Base-by-base conservation (phyloP, 225 moss, liverwort and hornwort genomes). In the Pleurozium schreberi region DNA sequence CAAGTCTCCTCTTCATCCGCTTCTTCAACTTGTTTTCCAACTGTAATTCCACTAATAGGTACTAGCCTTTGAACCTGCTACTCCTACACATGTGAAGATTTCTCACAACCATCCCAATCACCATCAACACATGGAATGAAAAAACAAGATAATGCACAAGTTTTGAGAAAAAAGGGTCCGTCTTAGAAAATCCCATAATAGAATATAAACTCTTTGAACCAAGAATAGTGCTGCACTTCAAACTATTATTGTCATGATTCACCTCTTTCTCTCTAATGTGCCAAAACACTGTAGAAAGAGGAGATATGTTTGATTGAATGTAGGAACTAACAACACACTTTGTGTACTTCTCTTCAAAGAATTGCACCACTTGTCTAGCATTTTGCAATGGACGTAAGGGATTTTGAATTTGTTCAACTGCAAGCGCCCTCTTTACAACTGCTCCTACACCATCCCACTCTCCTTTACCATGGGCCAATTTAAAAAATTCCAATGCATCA, bases 141-240 rank as follows among this genome's bases (percentile, higher is more conserved):
- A 5, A 80, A 85, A n/a, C 69, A 89, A 9, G 58, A 80, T 6
- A 79, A 85, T 4, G 30, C 68, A 68, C 18, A 0, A 9, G 52
- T 65, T 21, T 34, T 64, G 0, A 64, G 6, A 20, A 38, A 20
- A 0, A 11, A 67, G 38, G 38, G 6, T 67, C 0, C 0, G 2
- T 21, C 67, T 38, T 67, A 0, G 10, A 43, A 7, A 71, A 27
- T 0, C 71, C 26, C 6, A 40, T 25, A 1, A 42, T 45, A 73
- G 73, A 28, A 3, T 28, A 28, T 16, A 71, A 27, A 26, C 36
- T 43, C 42, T 68, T n/a, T 6, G 67, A 68, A 6, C 22, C 2
- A 6, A 3, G n/a, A n/a, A n/a, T 68, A 7, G 22, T 68, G 2
- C 22, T 68, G 6, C 22, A 68, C n/a, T 68, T 68, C n/a, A n/a